These are phyloP conservation scores for Cyclotella sp. DNA, from an alignment of 108 stramenopile genomes.

Conservation along the genomic window DNA sequence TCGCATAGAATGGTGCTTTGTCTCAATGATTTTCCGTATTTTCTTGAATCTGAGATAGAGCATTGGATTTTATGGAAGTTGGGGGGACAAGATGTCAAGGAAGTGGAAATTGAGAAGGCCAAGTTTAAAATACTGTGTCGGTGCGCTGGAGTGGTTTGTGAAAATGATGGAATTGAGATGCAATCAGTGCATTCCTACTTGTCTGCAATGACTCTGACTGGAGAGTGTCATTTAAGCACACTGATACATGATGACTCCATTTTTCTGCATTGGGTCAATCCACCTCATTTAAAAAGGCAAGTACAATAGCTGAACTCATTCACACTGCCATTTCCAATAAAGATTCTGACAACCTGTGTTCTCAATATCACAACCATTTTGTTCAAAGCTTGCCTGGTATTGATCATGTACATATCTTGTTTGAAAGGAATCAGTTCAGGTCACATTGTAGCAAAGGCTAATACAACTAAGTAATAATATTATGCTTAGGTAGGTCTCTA, in stretches of 20 bases:
- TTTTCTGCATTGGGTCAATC: conserved; percentile 76
- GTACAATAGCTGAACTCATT: neutral
- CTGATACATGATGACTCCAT: conserved; percentile 24
- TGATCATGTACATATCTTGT: conserved; percentile 76
- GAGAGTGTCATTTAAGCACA: conserved; percentile 4
- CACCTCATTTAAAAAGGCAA: conserved; percentile 60
- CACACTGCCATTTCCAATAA: neutral
- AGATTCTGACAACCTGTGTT: neutral
- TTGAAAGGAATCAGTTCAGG: conserved; percentile 8
- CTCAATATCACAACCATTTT: neutral
- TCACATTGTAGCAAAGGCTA: neutral
- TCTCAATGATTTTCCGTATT: conserved; percentile 54
- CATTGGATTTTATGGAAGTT: conserved; percentile 59
- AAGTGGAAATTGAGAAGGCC: conserved; percentile 38
- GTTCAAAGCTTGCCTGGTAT: conserved; percentile 66
- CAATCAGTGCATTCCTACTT: neutral
- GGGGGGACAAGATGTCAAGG: conserved; percentile 32
- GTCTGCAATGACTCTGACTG: neutral
- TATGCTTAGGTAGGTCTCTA: too few species aligned
- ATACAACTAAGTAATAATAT: neutral
- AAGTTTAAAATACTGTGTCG: conserved; percentile 31
- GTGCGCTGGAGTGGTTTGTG: neutral
- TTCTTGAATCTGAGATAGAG: conserved; percentile 42
- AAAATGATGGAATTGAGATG: conserved; percentile 16
- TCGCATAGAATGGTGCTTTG: conserved; percentile 22